A percentile compares a stretch with the other conserved stretches of the same genome.
Evolutionary conservation across 345 rosid genomes (phyloP).

Genomic region (Cardamine resedifolia): DNA sequence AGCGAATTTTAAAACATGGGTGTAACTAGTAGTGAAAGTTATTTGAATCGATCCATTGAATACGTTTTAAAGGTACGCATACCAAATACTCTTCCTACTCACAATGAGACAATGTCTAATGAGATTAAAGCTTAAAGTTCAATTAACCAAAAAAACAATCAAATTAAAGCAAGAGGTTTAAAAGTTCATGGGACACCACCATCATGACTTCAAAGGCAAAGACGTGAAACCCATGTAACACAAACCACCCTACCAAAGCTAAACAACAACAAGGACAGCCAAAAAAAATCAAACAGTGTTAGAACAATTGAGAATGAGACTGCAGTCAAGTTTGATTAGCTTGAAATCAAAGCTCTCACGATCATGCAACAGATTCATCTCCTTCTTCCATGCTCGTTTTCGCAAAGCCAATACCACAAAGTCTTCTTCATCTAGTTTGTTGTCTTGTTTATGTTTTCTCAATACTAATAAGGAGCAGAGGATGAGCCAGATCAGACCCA

Average conservation of each 20-base stretch:
- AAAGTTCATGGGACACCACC: constrained; percentile 33
- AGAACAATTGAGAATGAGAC: constrained; percentile 32
- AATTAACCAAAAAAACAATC: background rate
- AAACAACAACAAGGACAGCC: background rate
- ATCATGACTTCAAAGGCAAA: constrained; percentile 21
- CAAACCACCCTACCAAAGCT: background rate
- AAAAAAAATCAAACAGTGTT: background rate
- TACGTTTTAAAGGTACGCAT: no score
- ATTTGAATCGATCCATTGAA: no score
- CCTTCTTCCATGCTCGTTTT: constrained; percentile 36
- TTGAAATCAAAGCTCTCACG: constrained; percentile 55
- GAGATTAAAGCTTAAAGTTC: background rate
- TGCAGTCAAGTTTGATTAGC: constrained; percentile 47
- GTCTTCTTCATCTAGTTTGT: constrained; percentile 13
- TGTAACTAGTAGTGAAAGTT: no score
- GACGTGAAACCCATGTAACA: constrained; percentile 34
- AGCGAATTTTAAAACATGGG: no score
- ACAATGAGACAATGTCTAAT: background rate
- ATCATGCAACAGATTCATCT: constrained; percentile 44
- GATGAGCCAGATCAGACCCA: constrained; percentile 34
- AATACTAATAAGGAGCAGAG: constrained; percentile 43
- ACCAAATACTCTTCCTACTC: background rate
- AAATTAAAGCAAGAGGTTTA: background rate
- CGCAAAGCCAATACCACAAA: constrained; percentile 23
- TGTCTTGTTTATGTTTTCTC: constrained; percentile 28